Conservation (phyloP, 176 grass and related monocot species). For the Alloteropsis semialata region DNA sequence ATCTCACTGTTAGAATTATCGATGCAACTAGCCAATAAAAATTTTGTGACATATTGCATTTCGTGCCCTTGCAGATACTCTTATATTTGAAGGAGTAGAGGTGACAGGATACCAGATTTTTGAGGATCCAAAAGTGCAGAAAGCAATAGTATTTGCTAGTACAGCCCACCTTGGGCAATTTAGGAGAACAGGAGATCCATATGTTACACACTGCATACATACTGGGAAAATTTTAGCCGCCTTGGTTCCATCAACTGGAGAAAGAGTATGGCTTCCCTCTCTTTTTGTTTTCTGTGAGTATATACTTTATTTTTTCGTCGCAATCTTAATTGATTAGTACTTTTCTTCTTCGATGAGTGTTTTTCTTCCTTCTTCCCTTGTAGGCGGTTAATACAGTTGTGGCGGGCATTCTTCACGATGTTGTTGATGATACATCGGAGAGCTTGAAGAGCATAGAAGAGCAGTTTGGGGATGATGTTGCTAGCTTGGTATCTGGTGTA, state of each 20-base stretch:
- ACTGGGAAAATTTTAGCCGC: constrained; percentile 95
- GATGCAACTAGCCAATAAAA: neutral
- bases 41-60: constrained; percentile 8
- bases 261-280: constrained; percentile 56
- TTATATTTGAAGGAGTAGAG: constrained; percentile 95
- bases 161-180: constrained; percentile 80
- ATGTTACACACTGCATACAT: constrained; percentile 94
- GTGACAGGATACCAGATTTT: constrained; percentile 93
- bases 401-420: constrained; percentile 96
- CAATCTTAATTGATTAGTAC: neutral
- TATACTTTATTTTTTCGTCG: constrained; percentile 12
- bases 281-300: constrained; percentile 16
- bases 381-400: constrained; percentile 93
- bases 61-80: constrained; percentile 56
- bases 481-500: constrained; percentile 77
- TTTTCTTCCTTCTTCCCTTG: constrained; percentile 30
- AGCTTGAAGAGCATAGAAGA: constrained; percentile 70
- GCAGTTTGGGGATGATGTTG: constrained; percentile 89
- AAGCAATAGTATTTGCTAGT: constrained; percentile 81
- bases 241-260: constrained; percentile 78
- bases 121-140: constrained; percentile 78
- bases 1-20: neutral
- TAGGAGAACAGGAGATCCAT: constrained; percentile 92
- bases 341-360: constrained; percentile 10
- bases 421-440: constrained; percentile 86